Evolutionary conservation across 2,329 filamentous ascomycete species (phyloP), one percentile per base, ranked within the genome.

Genomic region (Colletotrichum filicis): DNA sequence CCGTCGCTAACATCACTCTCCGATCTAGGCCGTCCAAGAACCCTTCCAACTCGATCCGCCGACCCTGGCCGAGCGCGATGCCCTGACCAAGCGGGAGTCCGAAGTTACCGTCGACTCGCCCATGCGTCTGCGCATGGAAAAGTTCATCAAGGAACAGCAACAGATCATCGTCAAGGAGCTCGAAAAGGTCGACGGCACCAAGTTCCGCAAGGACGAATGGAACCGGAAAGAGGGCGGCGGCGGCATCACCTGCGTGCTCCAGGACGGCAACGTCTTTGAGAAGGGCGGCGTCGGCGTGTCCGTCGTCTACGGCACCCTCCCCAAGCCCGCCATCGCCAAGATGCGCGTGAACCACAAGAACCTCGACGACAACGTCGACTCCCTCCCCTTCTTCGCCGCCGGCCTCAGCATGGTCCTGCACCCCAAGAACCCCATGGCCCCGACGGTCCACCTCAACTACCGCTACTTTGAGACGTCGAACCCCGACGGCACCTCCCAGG

Each of bases 71-170:
- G 94, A 98, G 80, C 91, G 94, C 78, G 97, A 98, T 82, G 91
- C 90, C 75, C 88, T 95, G 74, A 89, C 91, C 77, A 98, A 97
- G 84, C 92, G 93, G 74, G 93, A 97, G 82, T 89, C 91, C 69
- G 91, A 91, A 75, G 89, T 98, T 62, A 92, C 88, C 60, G 89
- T 92, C 70, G 87, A 92, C 78, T 98, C 96, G 16, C 95, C 97
- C 2, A 98, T 99, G 96, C 95, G 97, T 68, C 89, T 99, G 71
- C 94, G 96, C 75, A 98, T 99, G 97, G 97, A 99, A 84, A 91
- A 94, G 79, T 94, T 98, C 81, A 97, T 98, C 83, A 97, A 97
- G 82, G 91, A 95, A 78, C 94, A 98, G 79, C 97, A 99, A 80
- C 90, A 94, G 78, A 90, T 93, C 75, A 99, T 99, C 72, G 93